Evolutionary conservation across 148 eudicot species (phyloP), one percentile per base, ranked within the genome.

Genomic region (Tetragonia tetragonoides): DNA sequence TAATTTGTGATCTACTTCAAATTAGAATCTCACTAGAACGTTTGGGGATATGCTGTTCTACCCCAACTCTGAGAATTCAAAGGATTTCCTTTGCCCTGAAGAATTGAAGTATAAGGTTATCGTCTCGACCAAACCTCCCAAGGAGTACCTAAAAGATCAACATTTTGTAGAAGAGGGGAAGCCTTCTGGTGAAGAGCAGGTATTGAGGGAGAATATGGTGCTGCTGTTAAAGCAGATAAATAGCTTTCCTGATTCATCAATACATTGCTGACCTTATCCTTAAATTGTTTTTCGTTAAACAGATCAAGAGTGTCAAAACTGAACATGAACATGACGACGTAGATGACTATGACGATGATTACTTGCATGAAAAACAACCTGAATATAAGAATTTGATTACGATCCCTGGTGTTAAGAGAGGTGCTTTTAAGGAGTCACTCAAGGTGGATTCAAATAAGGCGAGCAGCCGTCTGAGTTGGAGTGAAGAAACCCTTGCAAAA

Each of bases 401-500:
- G 41, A 85, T 93, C 73, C 98, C 87, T 67, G 91, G 97, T 70
- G 87, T 88, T 60, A 89, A 87, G 2, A 91, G 92, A 84, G 90
- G 95, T 69, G 89, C 90, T 39, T 66, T 91, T 37, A 83, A 84
- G 66, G 94, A 91, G 75, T 87, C 93, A 3, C 86, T 93, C 41
- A 87, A 90, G 90, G 84, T 87, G 12, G 98, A 90, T 67, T 80
- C 71, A 40, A 87, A 77, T 70, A 91, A 91, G 73, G 87, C 90
- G 72, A 87, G 89, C 23, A 85, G 91, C 74, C 96, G 97, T 59
- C 85, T 93, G 54, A 91, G 97, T 88, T 90, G 92, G 85, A 92
- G 93, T n/a, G 98, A 93, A 74, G 92, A 87, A 81, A 87, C 89
- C 41, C 88, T 93, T 68, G 98, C 90, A 56, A 93, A 89, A 82